Percentiles rank a stretch among this genome's conserved stretches.
These are phyloP conservation scores for Cladosporium sp. DNA, from an alignment of 2,329 filamentous ascomycete genomes.

Conservation along the genomic window DNA sequence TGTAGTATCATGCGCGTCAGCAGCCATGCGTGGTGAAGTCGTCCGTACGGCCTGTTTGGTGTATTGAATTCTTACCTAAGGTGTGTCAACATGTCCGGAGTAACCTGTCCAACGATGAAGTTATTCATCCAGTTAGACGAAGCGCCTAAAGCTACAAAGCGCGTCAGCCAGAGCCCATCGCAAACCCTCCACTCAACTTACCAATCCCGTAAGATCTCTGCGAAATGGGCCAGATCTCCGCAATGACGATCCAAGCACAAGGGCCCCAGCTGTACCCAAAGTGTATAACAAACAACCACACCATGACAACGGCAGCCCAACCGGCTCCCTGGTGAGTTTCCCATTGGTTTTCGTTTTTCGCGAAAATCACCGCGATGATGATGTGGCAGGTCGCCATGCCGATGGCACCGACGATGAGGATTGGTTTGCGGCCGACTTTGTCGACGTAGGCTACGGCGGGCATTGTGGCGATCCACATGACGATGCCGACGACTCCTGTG, in stretches of 20 bases:
- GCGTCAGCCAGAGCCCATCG: not conserved
- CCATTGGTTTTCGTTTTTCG: conserved; percentile 58
- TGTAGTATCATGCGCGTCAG: not conserved
- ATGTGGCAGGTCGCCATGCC: conserved; percentile 49
- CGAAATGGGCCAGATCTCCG: conserved; percentile 69
- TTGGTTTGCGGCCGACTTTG: conserved; percentile 42
- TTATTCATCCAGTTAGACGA: conserved; percentile 41
- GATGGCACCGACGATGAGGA: conserved; percentile 34
- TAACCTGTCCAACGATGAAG: conserved; percentile 63
- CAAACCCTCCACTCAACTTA: conserved; percentile 16
- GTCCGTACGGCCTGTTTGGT: conserved; percentile 48
- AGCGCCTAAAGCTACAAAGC: conserved; percentile 16
- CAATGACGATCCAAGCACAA: conserved; percentile 63
- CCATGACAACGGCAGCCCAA: conserved; percentile 65
- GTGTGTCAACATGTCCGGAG: conserved; percentile 57
- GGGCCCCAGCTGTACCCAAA: conserved; percentile 75
- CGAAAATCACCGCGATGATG: conserved; percentile 56
- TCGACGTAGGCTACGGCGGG: conserved; percentile 64
- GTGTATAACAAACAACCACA: conserved; percentile 70
- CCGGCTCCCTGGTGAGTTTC: conserved; percentile 54
- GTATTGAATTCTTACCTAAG: conserved; percentile 12
- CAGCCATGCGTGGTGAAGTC: too few species aligned
- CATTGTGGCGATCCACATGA: conserved; percentile 64
- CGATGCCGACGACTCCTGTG: conserved; percentile 66
- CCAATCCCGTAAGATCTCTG: conserved; percentile 67